Base-by-base conservation (phyloP, 768 basidiomycete genomes). In the Ramaria sp. region DNA sequence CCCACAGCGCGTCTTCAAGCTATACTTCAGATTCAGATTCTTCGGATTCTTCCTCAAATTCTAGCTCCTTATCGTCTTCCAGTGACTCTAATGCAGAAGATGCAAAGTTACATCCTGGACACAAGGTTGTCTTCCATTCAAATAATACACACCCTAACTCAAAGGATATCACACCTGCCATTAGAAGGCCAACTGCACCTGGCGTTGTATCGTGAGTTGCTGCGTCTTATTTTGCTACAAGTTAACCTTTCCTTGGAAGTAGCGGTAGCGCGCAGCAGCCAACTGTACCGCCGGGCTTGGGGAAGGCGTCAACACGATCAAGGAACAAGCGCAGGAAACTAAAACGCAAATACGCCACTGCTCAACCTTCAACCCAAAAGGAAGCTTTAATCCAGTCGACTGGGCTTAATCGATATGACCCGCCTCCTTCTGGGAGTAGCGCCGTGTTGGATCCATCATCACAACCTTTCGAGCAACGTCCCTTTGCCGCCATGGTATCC, bases 251-350 rank as follows among this genome's bases (percentile, higher is more conserved):
- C 9, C 33, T 37, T n/a, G 15, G 15, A 41, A 49, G 11, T 5
- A 38, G 31, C 15, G n/a, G 27, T 20, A 1, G 22, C 11, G 17
- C 13, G 15, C 47, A 47, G n/a, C 37, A 27, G 20, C 11, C 12
- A 12, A 62, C 30, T 51, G 74, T 83, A 9, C 81, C 83, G 1
- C 83, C 83, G 0, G 83, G 84, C 3, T 67, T 71, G 22, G 84
- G 84, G 13, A 84, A 81, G 65, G 65, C 76, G 0, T 66, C 76
- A 1, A 86, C 84, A 1, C 79, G 75, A 15, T 69, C 70, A 22
- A 75, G 83, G 5, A 85, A 86, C 63, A 63, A 74, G n/a, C 78
- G 83, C 34, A 72, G 83, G 34, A 74, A 77, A 41, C 67, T 73
- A 13, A 79, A 76, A 69, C 71, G 74, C 30, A 63, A 65, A 57